phyloP scores from a whole-genome alignment of 495 filamentous ascomycete species.

The Penicillium nucicola region DNA sequence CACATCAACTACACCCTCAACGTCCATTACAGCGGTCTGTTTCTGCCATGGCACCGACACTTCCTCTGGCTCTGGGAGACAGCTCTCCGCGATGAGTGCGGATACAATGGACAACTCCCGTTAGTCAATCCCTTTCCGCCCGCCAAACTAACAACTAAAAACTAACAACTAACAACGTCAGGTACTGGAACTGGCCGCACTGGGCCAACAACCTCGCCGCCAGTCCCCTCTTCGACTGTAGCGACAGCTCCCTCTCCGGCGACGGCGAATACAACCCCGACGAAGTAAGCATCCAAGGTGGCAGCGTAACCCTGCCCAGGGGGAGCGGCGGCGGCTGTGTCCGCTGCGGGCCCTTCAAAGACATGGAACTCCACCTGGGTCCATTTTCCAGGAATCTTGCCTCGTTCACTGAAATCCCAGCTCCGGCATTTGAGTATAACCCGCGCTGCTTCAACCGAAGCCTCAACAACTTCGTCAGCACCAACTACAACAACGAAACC shows the following conservation, averaged over 20 bases:
- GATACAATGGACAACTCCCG: constrained; percentile 54
- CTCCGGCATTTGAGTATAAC: constrained; percentile 41
- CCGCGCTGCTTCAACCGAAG: constrained; percentile 66
- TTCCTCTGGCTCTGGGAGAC: constrained; percentile 59
- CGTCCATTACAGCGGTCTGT: constrained; percentile 37
- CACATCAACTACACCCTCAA: constrained; percentile 48
- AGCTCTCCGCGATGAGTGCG: constrained; percentile 64
- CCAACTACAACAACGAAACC: constrained; percentile 17
- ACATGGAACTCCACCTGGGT: constrained; percentile 45
- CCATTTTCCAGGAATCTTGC: constrained; percentile 34
- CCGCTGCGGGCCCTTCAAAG: constrained; percentile 53
- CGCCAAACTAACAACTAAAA: not conserved
- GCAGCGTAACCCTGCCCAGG: constrained; percentile 26
- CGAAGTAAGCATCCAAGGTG: constrained; percentile 19
- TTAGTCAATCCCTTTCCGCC: constrained; percentile 5
- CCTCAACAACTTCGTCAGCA: constrained; percentile 38
- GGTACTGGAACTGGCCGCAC: constrained; percentile 53
- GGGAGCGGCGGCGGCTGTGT: constrained; percentile 66
- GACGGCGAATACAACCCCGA: constrained; percentile 43
- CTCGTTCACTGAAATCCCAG: constrained; percentile 18
- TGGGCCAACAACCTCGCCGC: constrained; percentile 30
- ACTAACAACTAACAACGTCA: constrained; percentile 15
- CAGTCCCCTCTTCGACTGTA: constrained; percentile 48
- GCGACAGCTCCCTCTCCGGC: constrained; percentile 38
- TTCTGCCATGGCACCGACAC: constrained; percentile 67